These are phyloP conservation scores for Nematocida homosporus DNA, from an alignment of 371 early-diverging fungal species.

Conservation along the genomic window DNA sequence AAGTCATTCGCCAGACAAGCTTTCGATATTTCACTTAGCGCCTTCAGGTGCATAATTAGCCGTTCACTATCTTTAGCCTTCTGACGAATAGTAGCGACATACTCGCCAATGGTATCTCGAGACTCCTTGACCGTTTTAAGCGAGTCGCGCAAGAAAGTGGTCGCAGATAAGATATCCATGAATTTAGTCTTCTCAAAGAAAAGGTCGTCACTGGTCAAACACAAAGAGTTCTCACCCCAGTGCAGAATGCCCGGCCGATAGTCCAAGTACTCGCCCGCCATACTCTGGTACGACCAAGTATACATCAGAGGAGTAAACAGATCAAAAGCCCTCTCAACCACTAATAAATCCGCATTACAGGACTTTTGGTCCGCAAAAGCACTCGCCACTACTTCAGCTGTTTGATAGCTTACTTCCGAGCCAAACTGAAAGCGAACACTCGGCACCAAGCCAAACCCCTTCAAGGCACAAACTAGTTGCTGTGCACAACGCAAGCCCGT, in stretches of 20 bases:
- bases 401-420: conserved; percentile 27
- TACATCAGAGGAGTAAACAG: conserved; percentile 87
- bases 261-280: conserved; percentile 89
- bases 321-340: conserved; percentile 87
- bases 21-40: conserved; percentile 58
- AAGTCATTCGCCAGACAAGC: conserved; percentile 52
- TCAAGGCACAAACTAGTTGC: conserved; percentile 55
- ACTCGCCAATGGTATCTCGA: conserved; percentile 56
- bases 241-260: conserved; percentile 86
- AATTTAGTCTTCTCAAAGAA: conserved; percentile 65
- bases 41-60: conserved; percentile 59
- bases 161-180: conserved; percentile 50
- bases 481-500: conserved; percentile 11
- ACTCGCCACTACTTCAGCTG: conserved; percentile 2
- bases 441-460: conserved; percentile 57
- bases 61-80: conserved; percentile 41
- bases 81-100: conserved; percentile 62
- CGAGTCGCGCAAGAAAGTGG: conserved; percentile 46
- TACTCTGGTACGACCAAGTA: conserved; percentile 97
- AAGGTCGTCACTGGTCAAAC: conserved; percentile 57
- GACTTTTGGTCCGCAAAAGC: neutral
- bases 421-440: conserved; percentile 47
- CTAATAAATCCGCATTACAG: conserved; percentile 69
- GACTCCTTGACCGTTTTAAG: conserved; percentile 56
- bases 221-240: conserved; percentile 66